Conservation (phyloP, 495 filamentous ascomycete species). For the Aspergillus indologenus region DNA sequence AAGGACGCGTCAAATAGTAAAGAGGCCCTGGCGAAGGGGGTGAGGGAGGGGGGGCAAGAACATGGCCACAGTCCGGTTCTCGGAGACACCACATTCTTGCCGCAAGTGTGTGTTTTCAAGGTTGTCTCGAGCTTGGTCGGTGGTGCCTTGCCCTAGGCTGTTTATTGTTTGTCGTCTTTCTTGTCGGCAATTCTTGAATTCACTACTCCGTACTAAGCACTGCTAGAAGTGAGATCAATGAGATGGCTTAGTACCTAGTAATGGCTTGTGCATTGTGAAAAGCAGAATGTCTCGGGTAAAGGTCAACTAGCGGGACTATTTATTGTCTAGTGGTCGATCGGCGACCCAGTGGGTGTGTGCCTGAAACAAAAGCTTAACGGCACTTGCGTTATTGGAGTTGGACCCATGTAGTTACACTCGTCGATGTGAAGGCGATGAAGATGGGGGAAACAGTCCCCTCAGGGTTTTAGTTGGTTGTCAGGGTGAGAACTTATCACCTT, state of each 20-base stretch:
- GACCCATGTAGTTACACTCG: no score
- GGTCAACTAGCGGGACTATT: not conserved
- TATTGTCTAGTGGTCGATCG: not conserved
- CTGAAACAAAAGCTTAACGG: not conserved
- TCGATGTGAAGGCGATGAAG: no score
- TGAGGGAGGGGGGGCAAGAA: no score
- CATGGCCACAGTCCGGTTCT: not conserved
- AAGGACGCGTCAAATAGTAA: slow-evolving; percentile 6
- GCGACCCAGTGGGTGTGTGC: not conserved
- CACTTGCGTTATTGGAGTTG: not conserved
- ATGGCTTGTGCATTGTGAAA: not conserved
- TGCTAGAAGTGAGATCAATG: no score
- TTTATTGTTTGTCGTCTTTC: not conserved
- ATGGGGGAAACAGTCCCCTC: no score
- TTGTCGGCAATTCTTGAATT: no score
- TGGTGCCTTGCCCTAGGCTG: not conserved
- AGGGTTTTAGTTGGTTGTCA: no score
- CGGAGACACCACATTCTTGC: not conserved
- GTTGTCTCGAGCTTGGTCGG: not conserved
- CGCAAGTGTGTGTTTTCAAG: not conserved
- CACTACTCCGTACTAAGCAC: no score
- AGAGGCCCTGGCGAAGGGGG: no score
- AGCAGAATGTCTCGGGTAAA: not conserved
- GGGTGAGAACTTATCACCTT: no score
- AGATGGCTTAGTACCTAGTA: no score